phyloP scores from a whole-genome alignment of 108 stramenopile species.

The Fragilariopsis cylindrus region DNA sequence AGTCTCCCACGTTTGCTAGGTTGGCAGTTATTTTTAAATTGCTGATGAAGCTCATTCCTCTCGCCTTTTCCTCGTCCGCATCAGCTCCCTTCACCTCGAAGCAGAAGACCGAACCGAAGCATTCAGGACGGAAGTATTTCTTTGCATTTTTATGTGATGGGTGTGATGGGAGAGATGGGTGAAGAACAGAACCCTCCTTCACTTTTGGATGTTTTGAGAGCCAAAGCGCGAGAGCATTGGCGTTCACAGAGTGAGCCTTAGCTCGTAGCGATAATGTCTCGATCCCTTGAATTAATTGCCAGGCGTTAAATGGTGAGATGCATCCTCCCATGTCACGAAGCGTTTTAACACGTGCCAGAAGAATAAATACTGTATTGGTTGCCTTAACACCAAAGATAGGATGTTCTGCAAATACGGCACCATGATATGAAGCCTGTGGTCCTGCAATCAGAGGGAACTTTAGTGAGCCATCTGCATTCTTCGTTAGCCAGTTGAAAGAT shows the following conservation, averaged over 20 bases:
- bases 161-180: conserved; percentile 35
- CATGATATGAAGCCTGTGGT: conserved; percentile 62
- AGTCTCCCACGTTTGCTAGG: conserved; percentile 94
- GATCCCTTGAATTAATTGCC: conserved; percentile 85
- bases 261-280: conserved; percentile 86
- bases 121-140: conserved; percentile 13
- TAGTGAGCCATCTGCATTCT: conserved; percentile 40
- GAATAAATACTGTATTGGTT: conserved; percentile 53
- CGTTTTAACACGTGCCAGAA: conserved; percentile 63
- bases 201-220: conserved; percentile 71
- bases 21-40: conserved; percentile 67
- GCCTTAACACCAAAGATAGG: conserved; percentile 40
- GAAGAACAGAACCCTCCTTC: conserved; percentile 37
- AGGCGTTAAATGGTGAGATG: conserved; percentile 81
- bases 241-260: conserved; percentile 88
- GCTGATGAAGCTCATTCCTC: conserved; percentile 76
- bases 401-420: conserved; percentile 75
- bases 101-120: conserved; percentile 12
- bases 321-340: conserved; percentile 88
- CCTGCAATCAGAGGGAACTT: conserved; percentile 79
- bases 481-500: conserved; percentile 62
- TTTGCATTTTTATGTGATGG: conserved; percentile 52
- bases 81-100: conserved; percentile 13
- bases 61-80: conserved; percentile 78
- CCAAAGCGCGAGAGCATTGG: conserved; percentile 70